Base-by-base conservation (phyloP, 768 basidiomycete genomes). In the Termitomyces sp. region DNA sequence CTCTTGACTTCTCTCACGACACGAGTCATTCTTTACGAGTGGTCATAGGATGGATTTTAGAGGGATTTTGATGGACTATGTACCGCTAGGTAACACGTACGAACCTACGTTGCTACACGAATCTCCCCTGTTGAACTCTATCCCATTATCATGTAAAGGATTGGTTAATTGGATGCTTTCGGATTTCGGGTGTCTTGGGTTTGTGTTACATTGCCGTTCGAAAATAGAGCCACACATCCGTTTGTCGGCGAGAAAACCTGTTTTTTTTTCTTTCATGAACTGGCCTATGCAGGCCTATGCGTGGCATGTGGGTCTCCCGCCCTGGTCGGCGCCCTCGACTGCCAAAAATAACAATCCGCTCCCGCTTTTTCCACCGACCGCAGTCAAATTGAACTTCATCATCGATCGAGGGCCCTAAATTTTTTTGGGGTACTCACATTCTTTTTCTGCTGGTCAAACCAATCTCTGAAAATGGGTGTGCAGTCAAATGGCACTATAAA, bases 121-220 rank as follows among this genome's bases (percentile, higher is more conserved):
- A 57, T 29, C 31, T 35, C 14, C 29, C 51, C 31, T 41, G 32
- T 44, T 53, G 37, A 49, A 40, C 16, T 27, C 43, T 50, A 19
- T 56, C 25, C 45, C 31, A 44, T 53, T 43, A 50, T 48, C 46
- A 50, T 62, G 61, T 62, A 50, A 53, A 56, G 51, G 53, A 47
- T 51, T 58, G 54, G 58, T 55, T 51, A 62, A 62, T 59, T 53
- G 53, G 51, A 56, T 58, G 61, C 46, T 56, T 49, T 62, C 57
- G 50, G 46, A 34, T 48, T 60, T 44, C 57, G 54, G 44, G 10
- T 44, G 32, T 49, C 14, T 31, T 32, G n/a, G 40, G 16, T 17
- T 48, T 23, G 19, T 21, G 44, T 2, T 17, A n/a, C 25, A 7
- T 12, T 29, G n/a, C n/a, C n/a, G n/a, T 7, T n/a, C 7, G 7